Base-by-base conservation (phyloP, 2,329 filamentous ascomycete species). In the Fusarium phyllophilum region DNA sequence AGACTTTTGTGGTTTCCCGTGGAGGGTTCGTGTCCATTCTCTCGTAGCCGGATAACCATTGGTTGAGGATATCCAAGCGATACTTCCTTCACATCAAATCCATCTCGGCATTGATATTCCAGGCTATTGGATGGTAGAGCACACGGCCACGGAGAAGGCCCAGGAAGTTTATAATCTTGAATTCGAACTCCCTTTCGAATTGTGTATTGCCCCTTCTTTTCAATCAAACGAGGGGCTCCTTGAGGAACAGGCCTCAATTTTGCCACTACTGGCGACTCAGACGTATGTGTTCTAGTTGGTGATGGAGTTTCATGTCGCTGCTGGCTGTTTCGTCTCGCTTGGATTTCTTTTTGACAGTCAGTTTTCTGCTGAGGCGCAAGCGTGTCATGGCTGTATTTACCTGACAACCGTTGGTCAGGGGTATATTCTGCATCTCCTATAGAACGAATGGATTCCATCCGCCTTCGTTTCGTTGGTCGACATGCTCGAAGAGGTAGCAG, bases 21-120 rank as follows among this genome's bases (percentile, higher is more conserved):
- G 8, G 5, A 36, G 5, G n/a, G 12, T 45, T 42, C 5, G 4
- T 49, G 20, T 22, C 13, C 20, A 9, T 6, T 26, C 18, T 48
- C 33, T 3, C 14, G 29, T 3, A 39, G 22, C 7, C 17, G 46
- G 6, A 26, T 22, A 4, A 12, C 38, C 63, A 78, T 78, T 12
- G 63, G 64, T 36, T 62, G 55, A 15, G 76, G 69, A 22, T 69
- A 59, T 5, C 63, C 62, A 15, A 67, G 61, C 6, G 64, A 72
- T 22, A 58, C 46, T 45, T 82, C 80, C 9, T 57, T 54, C 20
- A 31, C 42, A 24, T 79, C 68, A 41, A 82, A 82, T 1, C 80
- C 79, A 64, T 82, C 81, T 15, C 79, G 72, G 29, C 80, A 81
- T 38, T 78, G 78, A 12, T 77, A 81, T 36, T 77, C 73, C 7